Percentiles rank a stretch among this genome's conserved stretches.
Evolutionary conservation across 768 basidiomycete species (phyloP).

Genomic region (Aureoboletus auriporus): DNA sequence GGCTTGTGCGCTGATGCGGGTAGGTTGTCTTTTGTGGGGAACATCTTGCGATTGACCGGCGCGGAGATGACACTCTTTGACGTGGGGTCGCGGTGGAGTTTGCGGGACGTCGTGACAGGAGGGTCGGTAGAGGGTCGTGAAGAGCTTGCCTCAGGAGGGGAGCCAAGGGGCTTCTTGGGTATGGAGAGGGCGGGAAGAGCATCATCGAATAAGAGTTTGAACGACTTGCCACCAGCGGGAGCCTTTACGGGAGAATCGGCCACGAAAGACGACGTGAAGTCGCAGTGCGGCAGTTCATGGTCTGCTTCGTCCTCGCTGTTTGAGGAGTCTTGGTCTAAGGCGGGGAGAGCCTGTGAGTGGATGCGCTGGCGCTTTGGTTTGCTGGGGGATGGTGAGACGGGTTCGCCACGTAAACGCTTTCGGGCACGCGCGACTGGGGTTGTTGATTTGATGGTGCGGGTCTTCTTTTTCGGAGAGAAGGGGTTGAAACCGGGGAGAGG

Average conservation of each 20-base stretch:
- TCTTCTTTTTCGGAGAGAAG: constrained; percentile 69
- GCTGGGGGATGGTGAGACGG: constrained; percentile 77
- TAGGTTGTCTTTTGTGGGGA: constrained; percentile 8
- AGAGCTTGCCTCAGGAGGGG: not conserved
- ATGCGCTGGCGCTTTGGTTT: constrained; percentile 71
- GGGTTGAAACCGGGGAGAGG: constrained; percentile 65
- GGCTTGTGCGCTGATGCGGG: not conserved
- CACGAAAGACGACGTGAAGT: constrained; percentile 48
- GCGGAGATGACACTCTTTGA: constrained; percentile 1
- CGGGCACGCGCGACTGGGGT: constrained; percentile 45
- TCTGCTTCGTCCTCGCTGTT: constrained; percentile 36
- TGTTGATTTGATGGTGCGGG: too few species aligned
- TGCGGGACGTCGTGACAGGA: constrained; percentile 1
- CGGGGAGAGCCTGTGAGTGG: constrained; percentile 36
- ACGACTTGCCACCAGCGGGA: constrained; percentile 52
- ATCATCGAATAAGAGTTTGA: constrained; percentile 66
- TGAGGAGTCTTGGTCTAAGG: constrained; percentile 23
- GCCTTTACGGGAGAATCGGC: constrained; percentile 71
- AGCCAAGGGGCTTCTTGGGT: constrained; percentile 12
- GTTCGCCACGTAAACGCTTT: constrained; percentile 78
- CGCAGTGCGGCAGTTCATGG: constrained; percentile 25
- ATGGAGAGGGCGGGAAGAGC: constrained; percentile 28
- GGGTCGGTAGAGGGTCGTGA: constrained; percentile 1
- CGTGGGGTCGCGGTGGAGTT: not conserved
- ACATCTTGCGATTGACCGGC: constrained; percentile 3